phyloP scores from a whole-genome alignment of 371 early-diverging fungal species.

The Circinella umbellata region DNA sequence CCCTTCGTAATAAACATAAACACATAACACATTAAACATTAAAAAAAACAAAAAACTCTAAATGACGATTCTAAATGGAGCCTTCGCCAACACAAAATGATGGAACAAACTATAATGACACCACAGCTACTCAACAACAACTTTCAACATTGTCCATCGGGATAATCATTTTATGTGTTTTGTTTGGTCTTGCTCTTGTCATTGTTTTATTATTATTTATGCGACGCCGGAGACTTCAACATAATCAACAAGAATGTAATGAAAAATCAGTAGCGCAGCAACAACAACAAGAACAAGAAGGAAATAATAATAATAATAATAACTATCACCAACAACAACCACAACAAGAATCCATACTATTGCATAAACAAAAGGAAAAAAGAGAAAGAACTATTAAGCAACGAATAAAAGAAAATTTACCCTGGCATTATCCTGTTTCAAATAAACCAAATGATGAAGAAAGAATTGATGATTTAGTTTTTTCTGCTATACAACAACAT shows the following conservation, averaged over 20 bases:
- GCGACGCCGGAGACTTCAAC: slow-evolving; percentile 3
- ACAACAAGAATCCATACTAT: too few relatives aligned
- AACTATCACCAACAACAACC: too few relatives aligned
- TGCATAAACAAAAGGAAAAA: too few relatives aligned
- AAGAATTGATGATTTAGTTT: slow-evolving; percentile 14
- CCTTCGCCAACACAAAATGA: slow-evolving; percentile 3
- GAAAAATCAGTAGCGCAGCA: not conserved
- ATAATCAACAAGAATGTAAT: not conserved
- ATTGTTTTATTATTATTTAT: slow-evolving; percentile 2
- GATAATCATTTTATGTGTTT: slow-evolving; percentile 10
- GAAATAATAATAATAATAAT: not conserved
- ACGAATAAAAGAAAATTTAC: slow-evolving; percentile 14
- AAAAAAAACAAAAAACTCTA: too few relatives aligned
- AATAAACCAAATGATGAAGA: not conserved
- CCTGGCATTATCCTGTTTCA: slow-evolving; percentile 2
- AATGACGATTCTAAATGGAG: not conserved
- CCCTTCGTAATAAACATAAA: too few relatives aligned
- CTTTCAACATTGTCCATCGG: slow-evolving; percentile 14
- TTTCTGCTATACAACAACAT: slow-evolving; percentile 19
- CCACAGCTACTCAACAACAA: not conserved
- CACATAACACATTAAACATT: too few relatives aligned
- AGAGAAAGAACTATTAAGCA: not conserved
- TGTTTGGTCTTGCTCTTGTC: slow-evolving; percentile 9
- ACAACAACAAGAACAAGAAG: not conserved
- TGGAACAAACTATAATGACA: not conserved